Evolutionary conservation across 805 yeast genomes (phyloP), one percentile per base, ranked within the genome.

Genomic region (Kuraishia hungarica): DNA sequence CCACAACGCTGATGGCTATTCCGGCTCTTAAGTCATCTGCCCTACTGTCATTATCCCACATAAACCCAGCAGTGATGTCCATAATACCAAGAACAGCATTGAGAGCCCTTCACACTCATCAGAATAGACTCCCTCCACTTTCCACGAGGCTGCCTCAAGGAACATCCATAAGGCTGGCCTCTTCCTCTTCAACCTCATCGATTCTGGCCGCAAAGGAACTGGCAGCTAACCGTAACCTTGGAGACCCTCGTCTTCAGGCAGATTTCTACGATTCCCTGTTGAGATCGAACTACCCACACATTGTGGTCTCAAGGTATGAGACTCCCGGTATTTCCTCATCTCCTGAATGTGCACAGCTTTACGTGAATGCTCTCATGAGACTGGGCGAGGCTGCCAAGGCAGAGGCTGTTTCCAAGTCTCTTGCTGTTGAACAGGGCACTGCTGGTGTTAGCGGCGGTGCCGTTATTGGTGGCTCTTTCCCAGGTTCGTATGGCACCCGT

Each of bases 221-320:
- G 67, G 75, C 78, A n/a, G 99, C 99, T 48, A 94, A 94, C 70
- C 73, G 79, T 57, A 85, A 87, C 55, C 70, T 89, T 51, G 70
- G 75, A 51, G 86, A 89, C 68, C 80, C 97, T 1, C 72, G 67
- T 2, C 75, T 81, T 5, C 99, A 94, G 72, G 92, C 96, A 1
- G 85, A 82, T 55, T 93, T 94, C 64, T 94, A 94, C 73, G 79
- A 80, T 58, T 77, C 83, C 15, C 74, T 94, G 51, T 69, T 94
- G 59, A 81, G 81, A 56, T 80, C 93, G 55, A 88, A 89, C 71
- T 94, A 90, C 67, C 98, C 99, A n/a, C 96, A 91, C 63, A 86
- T 93, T 54, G 97, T 94, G 6, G 90, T 93, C n/a, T 86, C 94
- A 56, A 80, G 99, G 57, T 96, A 81, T 67, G 98, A 96, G 68